Conservation (phyloP, 139 green algal genomes). For the Micractinium sp. region DNA sequence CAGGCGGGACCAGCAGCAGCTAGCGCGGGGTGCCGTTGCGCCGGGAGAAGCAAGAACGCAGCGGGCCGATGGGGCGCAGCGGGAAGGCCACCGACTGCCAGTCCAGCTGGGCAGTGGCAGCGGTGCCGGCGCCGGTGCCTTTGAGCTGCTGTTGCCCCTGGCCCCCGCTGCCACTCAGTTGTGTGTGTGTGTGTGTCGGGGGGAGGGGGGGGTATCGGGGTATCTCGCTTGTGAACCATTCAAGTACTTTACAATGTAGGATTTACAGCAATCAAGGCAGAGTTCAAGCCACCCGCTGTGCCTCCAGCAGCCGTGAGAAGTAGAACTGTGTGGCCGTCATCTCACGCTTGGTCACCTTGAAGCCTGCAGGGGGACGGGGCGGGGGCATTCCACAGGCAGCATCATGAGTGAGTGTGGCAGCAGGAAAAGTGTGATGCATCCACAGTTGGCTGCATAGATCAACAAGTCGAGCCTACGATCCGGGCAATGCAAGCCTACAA, state of each 20-base stretch:
- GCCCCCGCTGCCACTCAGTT: no score
- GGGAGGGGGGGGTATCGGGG: no score
- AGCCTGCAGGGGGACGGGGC: constrained; percentile 74
- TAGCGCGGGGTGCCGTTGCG: constrained; percentile 88
- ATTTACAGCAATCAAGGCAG: neutral
- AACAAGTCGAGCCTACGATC: neutral
- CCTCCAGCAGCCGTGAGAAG: constrained; percentile 91
- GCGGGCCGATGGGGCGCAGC: constrained; percentile 67
- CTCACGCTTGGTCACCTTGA: constrained; percentile 77
- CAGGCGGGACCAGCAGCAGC: constrained; percentile 79
- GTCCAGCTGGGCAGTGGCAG: neutral
- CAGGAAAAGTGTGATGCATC: neutral
- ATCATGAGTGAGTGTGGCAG: neutral
- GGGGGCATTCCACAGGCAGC: neutral
- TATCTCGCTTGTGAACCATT: no score
- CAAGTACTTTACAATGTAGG: no score
- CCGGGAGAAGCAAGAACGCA: constrained; percentile 69
- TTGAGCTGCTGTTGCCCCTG: no score
- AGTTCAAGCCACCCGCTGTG: constrained; percentile 6
- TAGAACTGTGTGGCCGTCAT: constrained; percentile 99
- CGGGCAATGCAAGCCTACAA: no score
- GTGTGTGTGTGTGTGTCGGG: no score
- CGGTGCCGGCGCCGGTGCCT: no score
- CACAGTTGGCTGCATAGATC: no score
- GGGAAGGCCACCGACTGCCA: constrained; percentile 44